Conservation (phyloP, 768 basidiomycete genomes). For the Termitomyces sp. region DNA sequence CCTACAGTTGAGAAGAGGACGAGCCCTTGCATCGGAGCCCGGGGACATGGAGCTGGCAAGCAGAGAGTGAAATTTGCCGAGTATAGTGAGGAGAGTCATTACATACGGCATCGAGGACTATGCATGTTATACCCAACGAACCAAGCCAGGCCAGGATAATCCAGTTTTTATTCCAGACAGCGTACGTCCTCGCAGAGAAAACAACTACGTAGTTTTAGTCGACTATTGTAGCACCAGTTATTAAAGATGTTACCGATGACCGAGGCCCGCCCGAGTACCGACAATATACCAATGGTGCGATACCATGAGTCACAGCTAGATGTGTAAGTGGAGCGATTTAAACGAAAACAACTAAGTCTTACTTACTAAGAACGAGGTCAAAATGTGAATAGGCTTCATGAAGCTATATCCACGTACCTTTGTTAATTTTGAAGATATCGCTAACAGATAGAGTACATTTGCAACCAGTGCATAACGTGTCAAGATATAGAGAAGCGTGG, state of each 20-base stretch:
- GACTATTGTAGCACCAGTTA: not conserved
- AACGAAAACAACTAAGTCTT: no score
- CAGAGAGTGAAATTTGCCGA: not conserved
- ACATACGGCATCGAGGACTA: slow-evolving; percentile 11
- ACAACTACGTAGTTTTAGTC: slow-evolving; percentile 7
- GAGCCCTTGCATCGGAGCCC: slow-evolving; percentile 11
- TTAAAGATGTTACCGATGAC: slow-evolving; percentile 12
- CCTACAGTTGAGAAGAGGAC: slow-evolving; percentile 8
- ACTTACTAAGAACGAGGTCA: not conserved
- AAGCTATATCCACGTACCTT: slow-evolving; percentile 4
- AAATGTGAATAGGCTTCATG: not conserved
- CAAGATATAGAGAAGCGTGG: slow-evolving; percentile 19
- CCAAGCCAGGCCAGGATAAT: slow-evolving; percentile 10
- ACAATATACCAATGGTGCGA: slow-evolving; percentile 6
- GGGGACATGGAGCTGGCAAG: slow-evolving; percentile 11
- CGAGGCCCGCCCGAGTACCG: slow-evolving; percentile 8
- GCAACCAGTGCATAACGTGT: slow-evolving; percentile 22
- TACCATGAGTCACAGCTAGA: slow-evolving; percentile 13
- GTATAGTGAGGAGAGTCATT: not conserved
- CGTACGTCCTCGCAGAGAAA: slow-evolving; percentile 15
- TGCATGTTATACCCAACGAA: slow-evolving; percentile 7
- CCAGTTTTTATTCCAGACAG: slow-evolving; percentile 10
- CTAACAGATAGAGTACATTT: slow-evolving; percentile 20
- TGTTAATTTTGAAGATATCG: slow-evolving; percentile 12
- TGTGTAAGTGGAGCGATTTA: not conserved